A percentile compares a stretch with the other conserved stretches of the same genome.
phyloP scores from a whole-genome alignment of 805 yeast genomes.

The Yueomyces sp. region DNA sequence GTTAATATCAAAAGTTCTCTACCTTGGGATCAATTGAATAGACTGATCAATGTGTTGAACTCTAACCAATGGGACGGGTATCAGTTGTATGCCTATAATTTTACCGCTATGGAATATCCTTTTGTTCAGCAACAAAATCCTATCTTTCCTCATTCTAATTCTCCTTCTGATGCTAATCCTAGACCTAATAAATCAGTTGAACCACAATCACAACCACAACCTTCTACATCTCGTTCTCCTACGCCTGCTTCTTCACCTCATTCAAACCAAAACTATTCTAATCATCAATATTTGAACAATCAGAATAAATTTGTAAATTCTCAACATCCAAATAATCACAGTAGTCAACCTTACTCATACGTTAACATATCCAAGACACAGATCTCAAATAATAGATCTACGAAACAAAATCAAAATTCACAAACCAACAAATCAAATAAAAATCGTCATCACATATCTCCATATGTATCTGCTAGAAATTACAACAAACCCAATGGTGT shows the following conservation, averaged over 20 bases:
- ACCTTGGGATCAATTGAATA: slow-evolving; percentile 11
- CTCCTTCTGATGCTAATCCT: background rate
- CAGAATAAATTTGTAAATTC: too few species aligned
- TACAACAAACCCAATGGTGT: background rate
- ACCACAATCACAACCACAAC: background rate
- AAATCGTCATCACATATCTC: too few species aligned
- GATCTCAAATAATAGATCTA: too few species aligned
- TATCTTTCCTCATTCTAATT: background rate
- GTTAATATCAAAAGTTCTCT: slow-evolving; percentile 10
- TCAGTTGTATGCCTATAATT: slow-evolving; percentile 11
- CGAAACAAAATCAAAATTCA: too few species aligned
- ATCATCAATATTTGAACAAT: too few species aligned
- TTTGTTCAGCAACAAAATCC: background rate
- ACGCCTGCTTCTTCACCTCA: background rate
- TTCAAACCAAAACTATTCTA: too few species aligned
- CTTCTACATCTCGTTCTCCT: background rate
- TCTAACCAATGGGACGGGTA: slow-evolving; percentile 22
- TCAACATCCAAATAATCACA: too few species aligned
- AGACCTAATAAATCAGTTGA: too few species aligned
- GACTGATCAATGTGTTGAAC: slow-evolving; percentile 16
- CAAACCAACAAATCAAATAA: too few species aligned
- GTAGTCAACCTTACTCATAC: too few species aligned
- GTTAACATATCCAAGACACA: too few species aligned
- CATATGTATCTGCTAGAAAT: background rate
- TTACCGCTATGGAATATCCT: background rate